phyloP scores from a whole-genome alignment of 768 basidiomycete species.

The Tricholoma terreum region DNA sequence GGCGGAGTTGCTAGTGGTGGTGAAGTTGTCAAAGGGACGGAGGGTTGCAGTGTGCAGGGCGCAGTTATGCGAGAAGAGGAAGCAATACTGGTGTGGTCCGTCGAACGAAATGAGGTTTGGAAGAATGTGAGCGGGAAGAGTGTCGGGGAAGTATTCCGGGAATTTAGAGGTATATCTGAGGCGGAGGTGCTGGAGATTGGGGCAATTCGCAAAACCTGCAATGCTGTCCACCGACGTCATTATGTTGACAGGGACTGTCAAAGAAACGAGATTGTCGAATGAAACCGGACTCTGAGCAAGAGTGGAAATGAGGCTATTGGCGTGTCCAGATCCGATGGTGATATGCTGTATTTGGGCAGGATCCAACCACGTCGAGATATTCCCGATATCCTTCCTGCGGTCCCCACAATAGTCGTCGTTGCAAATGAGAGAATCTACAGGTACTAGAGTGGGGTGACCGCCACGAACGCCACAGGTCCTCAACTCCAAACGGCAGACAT shows the following conservation, averaged over 20 bases:
- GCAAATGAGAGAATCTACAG: background rate
- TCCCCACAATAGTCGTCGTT: background rate
- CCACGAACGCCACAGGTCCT: background rate
- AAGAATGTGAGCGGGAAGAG: background rate
- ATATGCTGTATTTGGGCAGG: background rate
- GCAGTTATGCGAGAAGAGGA: background rate
- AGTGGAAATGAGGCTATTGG: background rate
- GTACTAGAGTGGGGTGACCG: background rate
- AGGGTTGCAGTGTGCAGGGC: background rate
- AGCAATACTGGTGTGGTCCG: constrained; percentile 1
- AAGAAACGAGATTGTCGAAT: background rate
- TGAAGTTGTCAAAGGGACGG: background rate
- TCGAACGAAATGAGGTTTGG: constrained; percentile 1
- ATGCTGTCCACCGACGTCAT: background rate
- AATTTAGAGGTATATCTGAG: background rate
- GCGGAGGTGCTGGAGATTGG: background rate
- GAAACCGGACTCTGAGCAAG: background rate
- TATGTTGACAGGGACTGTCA: background rate
- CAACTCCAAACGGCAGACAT: background rate
- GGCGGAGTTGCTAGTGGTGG: background rate
- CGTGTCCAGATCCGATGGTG: background rate
- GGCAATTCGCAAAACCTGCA: background rate
- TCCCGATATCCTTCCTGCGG: background rate
- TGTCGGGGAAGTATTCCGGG: background rate
- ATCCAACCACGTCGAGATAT: background rate